Evolutionary conservation across 2,329 filamentous ascomycete genomes (phyloP).

Genomic region (Penicillium polonicum): DNA sequence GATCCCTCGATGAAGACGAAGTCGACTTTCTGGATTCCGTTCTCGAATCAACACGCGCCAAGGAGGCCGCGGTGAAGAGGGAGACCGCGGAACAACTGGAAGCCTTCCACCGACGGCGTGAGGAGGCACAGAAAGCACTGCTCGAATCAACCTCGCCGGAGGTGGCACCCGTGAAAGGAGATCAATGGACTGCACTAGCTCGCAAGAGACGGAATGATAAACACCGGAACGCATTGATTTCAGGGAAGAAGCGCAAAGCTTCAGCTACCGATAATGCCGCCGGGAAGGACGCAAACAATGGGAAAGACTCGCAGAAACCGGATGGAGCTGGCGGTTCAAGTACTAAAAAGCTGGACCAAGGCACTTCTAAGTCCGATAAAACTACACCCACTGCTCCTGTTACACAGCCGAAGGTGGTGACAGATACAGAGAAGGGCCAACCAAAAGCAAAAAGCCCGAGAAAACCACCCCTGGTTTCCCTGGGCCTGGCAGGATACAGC

Average conservation of each 20-base stretch:
- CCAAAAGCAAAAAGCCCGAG: background rate
- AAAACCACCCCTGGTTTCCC: background rate
- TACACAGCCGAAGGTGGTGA: background rate
- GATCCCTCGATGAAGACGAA: slow-evolving; percentile 52
- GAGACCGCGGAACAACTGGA: slow-evolving; percentile 61
- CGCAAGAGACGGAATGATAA: slow-evolving; percentile 56
- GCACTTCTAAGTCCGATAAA: background rate
- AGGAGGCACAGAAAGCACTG: slow-evolving; percentile 56
- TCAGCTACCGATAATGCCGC: slow-evolving; percentile 29
- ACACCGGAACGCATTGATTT: slow-evolving; percentile 40
- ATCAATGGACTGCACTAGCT: slow-evolving; percentile 51
- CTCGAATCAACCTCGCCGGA: slow-evolving; percentile 39
- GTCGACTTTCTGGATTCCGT: slow-evolving; percentile 56
- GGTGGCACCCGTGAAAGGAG: slow-evolving; percentile 36
- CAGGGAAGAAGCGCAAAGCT: slow-evolving; percentile 45
- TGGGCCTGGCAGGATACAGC: slow-evolving; percentile 4
- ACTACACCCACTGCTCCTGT: background rate
- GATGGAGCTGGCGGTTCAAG: slow-evolving; percentile 5
- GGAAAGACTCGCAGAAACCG: slow-evolving; percentile 11
- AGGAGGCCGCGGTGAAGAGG: slow-evolving; percentile 57
- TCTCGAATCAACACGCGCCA: slow-evolving; percentile 55
- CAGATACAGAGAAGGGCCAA: background rate
- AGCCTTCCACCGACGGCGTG: slow-evolving; percentile 58
- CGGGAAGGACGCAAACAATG: slow-evolving; percentile 2
- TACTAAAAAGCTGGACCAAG: background rate